A percentile compares a stretch with the other conserved stretches of the same genome.
These are phyloP conservation scores for Dalbergia cochinchinensis DNA, from an alignment of 306 rosid genomes.

Conservation along the genomic window DNA sequence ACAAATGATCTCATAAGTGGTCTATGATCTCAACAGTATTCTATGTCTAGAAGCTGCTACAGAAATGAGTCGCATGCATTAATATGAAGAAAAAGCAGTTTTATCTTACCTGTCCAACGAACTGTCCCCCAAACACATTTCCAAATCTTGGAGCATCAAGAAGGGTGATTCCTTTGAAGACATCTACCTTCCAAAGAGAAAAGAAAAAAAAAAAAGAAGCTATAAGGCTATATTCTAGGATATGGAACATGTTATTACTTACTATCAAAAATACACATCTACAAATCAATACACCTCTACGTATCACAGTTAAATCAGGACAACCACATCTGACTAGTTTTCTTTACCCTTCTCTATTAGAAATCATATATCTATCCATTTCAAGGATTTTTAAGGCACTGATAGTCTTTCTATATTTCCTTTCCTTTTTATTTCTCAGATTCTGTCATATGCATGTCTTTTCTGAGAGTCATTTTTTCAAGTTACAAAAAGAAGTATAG, in stretches of 20 bases:
- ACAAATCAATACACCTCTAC: not conserved
- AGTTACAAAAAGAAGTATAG: not conserved
- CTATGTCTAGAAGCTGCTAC: constrained; percentile 35
- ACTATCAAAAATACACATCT: constrained; percentile 21
- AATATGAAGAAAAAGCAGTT: constrained; percentile 43
- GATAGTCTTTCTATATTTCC: constrained; percentile 21
- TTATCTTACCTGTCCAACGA: constrained; percentile 89
- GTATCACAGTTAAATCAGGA: not conserved
- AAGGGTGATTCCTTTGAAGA: constrained; percentile 81
- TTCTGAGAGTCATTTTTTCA: constrained; percentile 9
- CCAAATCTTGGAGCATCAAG: constrained; percentile 87
- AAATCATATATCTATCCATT: constrained; percentile 15
- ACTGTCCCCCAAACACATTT: constrained; percentile 94
- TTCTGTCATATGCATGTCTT: constrained; percentile 35
- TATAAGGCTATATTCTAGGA: constrained; percentile 34
- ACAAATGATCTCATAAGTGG: constrained; percentile 45
- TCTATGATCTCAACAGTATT: too few relatives aligned
- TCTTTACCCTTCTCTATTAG: not conserved
- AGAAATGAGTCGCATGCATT: constrained; percentile 33
- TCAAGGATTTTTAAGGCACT: constrained; percentile 28
- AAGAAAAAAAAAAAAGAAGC: constrained; percentile 9
- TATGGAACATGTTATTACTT: constrained; percentile 6
- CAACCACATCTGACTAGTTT: constrained; percentile 9
- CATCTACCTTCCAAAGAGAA: constrained; percentile 65
- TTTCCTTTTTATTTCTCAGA: not conserved